Evolutionary conservation across 495 filamentous ascomycete genomes (phyloP).

Genomic region (Lasiosphaeria ovina): DNA sequence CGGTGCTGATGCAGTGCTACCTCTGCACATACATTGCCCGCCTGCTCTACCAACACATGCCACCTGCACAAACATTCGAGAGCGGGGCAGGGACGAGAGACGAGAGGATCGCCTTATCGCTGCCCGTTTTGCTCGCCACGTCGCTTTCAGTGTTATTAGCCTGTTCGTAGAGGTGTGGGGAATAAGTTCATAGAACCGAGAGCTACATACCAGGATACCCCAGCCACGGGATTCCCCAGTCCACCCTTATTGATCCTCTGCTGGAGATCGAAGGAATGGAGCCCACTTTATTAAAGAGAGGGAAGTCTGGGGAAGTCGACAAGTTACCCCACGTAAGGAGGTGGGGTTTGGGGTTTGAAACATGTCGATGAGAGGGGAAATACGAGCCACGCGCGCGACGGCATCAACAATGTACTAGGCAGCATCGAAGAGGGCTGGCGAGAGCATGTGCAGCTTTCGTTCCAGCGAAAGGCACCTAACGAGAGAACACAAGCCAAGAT

Average conservation of each 20-base stretch:
- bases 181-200: background rate
- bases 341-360: background rate
- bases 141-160: background rate
- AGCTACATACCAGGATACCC: background rate
- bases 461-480: too few relatives aligned
- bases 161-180: background rate
- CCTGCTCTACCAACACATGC: too few relatives aligned
- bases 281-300: background rate
- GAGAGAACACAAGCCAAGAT: too few relatives aligned
- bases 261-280: background rate
- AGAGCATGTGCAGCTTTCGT: too few relatives aligned
- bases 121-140: background rate
- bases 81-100: too few relatives aligned
- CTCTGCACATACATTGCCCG: too few relatives aligned
- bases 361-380: too few relatives aligned
- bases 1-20: too few relatives aligned
- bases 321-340: background rate
- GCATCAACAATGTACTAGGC: too few relatives aligned
- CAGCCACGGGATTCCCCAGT: background rate
- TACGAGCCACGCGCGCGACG: too few relatives aligned
- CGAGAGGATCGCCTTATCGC: background rate
- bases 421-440: too few relatives aligned
- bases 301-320: background rate
- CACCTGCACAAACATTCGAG: background rate
- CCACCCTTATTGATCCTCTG: background rate